Conservation (phyloP, 2,329 filamentous ascomycete genomes). For the Ophiostoma quercus region DNA sequence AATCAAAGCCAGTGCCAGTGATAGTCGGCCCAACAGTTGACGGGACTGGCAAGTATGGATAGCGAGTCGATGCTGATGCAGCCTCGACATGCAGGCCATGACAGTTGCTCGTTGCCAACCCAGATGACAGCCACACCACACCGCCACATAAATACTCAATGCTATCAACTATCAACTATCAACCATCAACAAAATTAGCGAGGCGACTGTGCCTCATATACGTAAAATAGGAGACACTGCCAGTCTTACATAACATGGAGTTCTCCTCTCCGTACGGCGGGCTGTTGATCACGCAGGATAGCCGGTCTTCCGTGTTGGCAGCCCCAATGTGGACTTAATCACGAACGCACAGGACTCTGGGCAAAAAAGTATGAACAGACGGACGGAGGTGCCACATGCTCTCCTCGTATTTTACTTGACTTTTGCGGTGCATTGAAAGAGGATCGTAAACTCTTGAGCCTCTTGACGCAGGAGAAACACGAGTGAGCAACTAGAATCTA, state of each 20-base stretch:
- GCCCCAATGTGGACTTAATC: not conserved
- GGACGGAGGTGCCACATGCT: not conserved
- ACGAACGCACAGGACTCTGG: not conserved
- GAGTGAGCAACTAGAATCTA: not conserved
- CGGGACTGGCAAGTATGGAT: too few relatives aligned
- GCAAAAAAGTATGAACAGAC: not conserved
- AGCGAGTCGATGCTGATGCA: too few relatives aligned
- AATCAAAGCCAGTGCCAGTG: too few relatives aligned
- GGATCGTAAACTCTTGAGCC: not conserved
- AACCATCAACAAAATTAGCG: not conserved
- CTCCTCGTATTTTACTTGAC: not conserved
- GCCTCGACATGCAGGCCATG: too few relatives aligned
- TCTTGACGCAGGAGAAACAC: not conserved
- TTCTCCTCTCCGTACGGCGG: not conserved
- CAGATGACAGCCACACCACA: too few relatives aligned
- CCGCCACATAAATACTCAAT: too few relatives aligned
- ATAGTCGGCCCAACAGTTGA: too few relatives aligned
- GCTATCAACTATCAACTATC: too few relatives aligned
- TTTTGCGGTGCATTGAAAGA: not conserved
- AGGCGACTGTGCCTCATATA: not conserved
- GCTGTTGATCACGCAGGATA: constrained; percentile 2
- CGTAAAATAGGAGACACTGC: not conserved
- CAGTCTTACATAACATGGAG: not conserved
- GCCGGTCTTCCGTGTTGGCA: not conserved
- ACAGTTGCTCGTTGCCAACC: too few relatives aligned